Conservation (phyloP, 2,329 filamentous ascomycete species). For the Amesomyces nigricolor region DNA sequence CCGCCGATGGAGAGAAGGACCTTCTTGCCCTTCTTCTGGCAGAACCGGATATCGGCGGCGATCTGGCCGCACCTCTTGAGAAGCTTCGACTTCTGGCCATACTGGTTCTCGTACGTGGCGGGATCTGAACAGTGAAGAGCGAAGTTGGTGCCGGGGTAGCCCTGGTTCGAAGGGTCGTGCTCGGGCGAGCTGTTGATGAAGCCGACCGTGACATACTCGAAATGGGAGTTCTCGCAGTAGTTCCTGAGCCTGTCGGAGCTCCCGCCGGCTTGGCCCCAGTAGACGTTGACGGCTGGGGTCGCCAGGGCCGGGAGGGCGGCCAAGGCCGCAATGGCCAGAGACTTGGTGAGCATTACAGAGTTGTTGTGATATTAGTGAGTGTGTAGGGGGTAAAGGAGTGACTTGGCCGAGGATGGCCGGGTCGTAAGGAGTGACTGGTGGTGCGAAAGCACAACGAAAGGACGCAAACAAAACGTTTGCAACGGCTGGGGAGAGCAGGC, state of each 20-base stretch:
- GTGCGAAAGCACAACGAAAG: constrained; percentile 30
- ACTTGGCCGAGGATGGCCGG: too few species aligned
- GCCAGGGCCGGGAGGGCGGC: constrained; percentile 26
- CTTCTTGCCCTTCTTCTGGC: constrained; percentile 55
- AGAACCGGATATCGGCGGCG: constrained; percentile 37
- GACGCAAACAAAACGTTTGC: constrained; percentile 33
- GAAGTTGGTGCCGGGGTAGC: constrained; percentile 37
- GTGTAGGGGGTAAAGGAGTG: constrained; percentile 1
- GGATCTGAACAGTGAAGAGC: constrained; percentile 32
- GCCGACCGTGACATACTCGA: constrained; percentile 38
- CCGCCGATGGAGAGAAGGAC: constrained; percentile 61
- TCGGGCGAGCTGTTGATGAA: constrained; percentile 38
- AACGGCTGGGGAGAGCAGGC: constrained; percentile 26
- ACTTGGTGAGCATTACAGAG: constrained; percentile 26
- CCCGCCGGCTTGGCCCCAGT: constrained; percentile 31
- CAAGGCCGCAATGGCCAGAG: constrained; percentile 26
- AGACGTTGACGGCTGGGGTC: constrained; percentile 28
- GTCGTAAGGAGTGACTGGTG: constrained; percentile 17
- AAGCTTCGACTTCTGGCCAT: constrained; percentile 29
- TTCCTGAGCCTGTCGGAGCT: constrained; percentile 21
- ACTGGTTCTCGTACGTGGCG: constrained; percentile 29
- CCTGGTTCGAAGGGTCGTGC: constrained; percentile 28
- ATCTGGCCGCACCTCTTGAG: constrained; percentile 32
- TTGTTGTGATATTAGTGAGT: constrained; percentile 16
- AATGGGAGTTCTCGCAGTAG: constrained; percentile 31